Percentiles rank a stretch among this genome's conserved stretches.
Conservation (phyloP, 2,329 filamentous ascomycete genomes). For the Ascosphaera apis region DNA sequence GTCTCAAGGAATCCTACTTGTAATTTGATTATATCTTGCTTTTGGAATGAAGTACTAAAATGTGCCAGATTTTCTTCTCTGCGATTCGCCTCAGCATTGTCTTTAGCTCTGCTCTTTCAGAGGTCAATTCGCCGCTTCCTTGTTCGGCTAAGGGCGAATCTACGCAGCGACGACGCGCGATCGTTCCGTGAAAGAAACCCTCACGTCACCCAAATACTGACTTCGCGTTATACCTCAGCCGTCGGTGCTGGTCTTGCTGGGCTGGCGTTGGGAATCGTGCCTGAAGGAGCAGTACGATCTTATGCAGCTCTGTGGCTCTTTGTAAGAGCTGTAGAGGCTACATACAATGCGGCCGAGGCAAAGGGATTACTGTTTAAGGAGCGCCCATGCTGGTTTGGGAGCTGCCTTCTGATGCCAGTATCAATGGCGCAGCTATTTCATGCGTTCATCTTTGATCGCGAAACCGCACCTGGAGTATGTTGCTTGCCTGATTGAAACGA, state of each 20-base stretch:
- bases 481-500: not conserved
- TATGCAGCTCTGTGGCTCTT: constrained; percentile 63
- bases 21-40: not conserved
- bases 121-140: constrained; percentile 81
- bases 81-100: constrained; percentile 60
- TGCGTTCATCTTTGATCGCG: constrained; percentile 52
- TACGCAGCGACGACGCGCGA: constrained; percentile 56
- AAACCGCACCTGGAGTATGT: constrained; percentile 42
- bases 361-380: constrained; percentile 41
- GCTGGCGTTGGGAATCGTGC: constrained; percentile 58
- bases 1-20: not conserved
- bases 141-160: constrained; percentile 48
- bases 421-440: constrained; percentile 56
- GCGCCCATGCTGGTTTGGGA: constrained; percentile 65
- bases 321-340: constrained; percentile 63
- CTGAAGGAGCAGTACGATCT: constrained; percentile 44
- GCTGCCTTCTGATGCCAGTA: constrained; percentile 58
- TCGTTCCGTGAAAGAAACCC: constrained; percentile 72
- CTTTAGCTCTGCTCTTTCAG: constrained; percentile 69
- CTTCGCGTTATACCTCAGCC: constrained; percentile 63
- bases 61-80: constrained; percentile 23
- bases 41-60: not conserved
- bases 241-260: constrained; percentile 79
- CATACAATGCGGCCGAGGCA: constrained; percentile 62
- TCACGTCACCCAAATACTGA: constrained; percentile 47